Evolutionary conservation across 1,284 basidiomycete genomes (phyloP).

Genomic region (Cutaneotrichosporon sp.): DNA sequence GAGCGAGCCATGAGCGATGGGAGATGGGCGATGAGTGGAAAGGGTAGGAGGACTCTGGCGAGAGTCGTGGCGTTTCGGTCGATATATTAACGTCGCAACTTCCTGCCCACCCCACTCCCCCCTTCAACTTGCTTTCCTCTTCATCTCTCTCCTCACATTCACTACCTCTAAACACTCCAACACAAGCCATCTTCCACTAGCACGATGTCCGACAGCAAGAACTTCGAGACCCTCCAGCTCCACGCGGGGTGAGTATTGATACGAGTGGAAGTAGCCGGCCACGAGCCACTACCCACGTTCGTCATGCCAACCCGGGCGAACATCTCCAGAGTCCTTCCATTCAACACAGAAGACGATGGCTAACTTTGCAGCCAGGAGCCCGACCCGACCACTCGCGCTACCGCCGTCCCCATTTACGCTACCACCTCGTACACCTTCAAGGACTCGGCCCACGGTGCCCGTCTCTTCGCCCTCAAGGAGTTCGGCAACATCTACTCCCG

Average conservation of each 20-base stretch:
- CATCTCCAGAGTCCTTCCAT: too few species aligned
- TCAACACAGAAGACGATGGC: neutral
- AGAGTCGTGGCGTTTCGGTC: too few species aligned
- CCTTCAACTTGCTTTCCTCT: neutral
- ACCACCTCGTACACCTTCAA: constrained; percentile 67
- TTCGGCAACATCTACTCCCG: constrained; percentile 72
- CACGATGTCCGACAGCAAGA: constrained; percentile 8
- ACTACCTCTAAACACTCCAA: neutral
- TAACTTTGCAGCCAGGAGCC: constrained; percentile 10
- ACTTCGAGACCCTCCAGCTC: constrained; percentile 23
- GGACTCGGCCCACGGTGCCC: constrained; percentile 72
- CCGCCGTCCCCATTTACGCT: constrained; percentile 22
- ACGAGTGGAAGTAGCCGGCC: too few species aligned
- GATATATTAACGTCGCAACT: too few species aligned
- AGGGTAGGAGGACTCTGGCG: too few species aligned
- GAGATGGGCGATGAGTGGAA: too few species aligned
- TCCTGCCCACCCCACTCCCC: too few species aligned
- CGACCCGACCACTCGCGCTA: constrained; percentile 18
- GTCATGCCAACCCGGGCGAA: too few species aligned
- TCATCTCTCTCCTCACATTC: neutral
- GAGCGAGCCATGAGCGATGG: too few species aligned
- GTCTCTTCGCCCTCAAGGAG: constrained; percentile 70
- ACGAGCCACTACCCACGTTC: too few species aligned
- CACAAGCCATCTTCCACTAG: too few species aligned
- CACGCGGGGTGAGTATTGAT: constrained; percentile 21